Base-by-base conservation (phyloP, 352 stramenopile species). In the Globisporangium takayamanum region DNA sequence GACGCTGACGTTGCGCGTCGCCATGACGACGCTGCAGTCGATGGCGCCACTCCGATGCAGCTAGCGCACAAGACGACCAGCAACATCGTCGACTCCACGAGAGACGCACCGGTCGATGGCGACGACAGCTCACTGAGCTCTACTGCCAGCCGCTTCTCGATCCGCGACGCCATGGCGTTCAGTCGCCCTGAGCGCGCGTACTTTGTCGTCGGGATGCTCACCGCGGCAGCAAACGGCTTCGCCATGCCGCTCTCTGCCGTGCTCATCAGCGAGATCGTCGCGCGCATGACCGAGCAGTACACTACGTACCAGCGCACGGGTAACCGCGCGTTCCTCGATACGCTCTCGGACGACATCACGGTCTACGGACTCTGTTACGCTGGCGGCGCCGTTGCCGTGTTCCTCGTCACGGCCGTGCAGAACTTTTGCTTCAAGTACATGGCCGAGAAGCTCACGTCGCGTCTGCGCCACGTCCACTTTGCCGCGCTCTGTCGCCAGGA, bases 401-500 rank as follows among this genome's bases (percentile, higher is more conserved):
- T 78, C 18, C 48, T 68, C 3, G 72, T 64, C 20, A 60, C 71
- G 2, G 60, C 57, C 26, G 47, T 76, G 0, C 74, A 82, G 59
- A 63, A 71, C 5, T 80, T 69, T 50, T 75, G 62, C 46, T 72
- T 86, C 50, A 71, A 76, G 52, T 68, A 75, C 30, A 76, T 76
- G 33, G 64, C 67, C n/a, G 76, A 86, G 48, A 78, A 78, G n/a
- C 63, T 84, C 44, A 68, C 69, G 45, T 82, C 74, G 1, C 62
- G 71, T 0, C 65, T 84, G 48, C 68, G 71, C 12, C 66, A 74
- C 39, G 37, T 88, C 25, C 70, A 86, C 50, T 83, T 88, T 48
- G 60, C 52, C 14, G 78, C 78, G 5, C 57, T 87, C 0, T 54
- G 76, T 26, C 70, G 66, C 3, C 76, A 86, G 41, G 67, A 73